Evolutionary conservation across 805 yeast genomes (phyloP).

Genomic region (Candida morakotiae): DNA sequence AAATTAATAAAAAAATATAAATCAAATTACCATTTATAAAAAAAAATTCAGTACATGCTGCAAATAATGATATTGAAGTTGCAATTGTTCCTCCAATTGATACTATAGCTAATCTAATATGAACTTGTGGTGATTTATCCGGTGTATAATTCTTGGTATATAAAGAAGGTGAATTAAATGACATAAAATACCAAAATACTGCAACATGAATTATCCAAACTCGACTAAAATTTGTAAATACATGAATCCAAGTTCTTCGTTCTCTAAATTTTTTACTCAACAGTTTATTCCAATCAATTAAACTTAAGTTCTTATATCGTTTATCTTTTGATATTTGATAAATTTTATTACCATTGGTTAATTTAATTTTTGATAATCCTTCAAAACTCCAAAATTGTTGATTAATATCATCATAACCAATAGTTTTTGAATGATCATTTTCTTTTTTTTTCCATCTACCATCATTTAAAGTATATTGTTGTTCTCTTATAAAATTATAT

Average conservation of each 20-base stretch:
- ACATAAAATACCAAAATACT: conserved; percentile 49
- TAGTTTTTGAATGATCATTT: conserved; percentile 59
- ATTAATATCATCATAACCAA: conserved; percentile 56
- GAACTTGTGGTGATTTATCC: conserved; percentile 42
- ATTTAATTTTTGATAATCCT: conserved; percentile 27
- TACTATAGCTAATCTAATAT: conserved; percentile 32
- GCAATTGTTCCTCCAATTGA: conserved; percentile 46
- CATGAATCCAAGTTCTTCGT: conserved; percentile 47
- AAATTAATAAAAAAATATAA: conserved; percentile 11
- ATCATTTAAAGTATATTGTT: conserved; percentile 54
- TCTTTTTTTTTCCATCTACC: conserved; percentile 58
- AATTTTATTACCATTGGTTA: conserved; percentile 29
- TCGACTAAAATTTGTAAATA: conserved; percentile 46
- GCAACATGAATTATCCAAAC: conserved; percentile 51
- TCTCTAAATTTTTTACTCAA: conserved; percentile 47
- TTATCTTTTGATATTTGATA: conserved; percentile 22
- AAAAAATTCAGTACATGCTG: conserved; percentile 19
- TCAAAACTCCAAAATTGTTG: conserved; percentile 48
- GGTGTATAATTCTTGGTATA: conserved; percentile 43
- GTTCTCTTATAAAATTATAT: conserved; percentile 60
- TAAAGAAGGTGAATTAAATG: conserved; percentile 47
- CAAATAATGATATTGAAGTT: conserved; percentile 22
- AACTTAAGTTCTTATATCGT: conserved; percentile 27
- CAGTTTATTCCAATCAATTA: conserved; percentile 37
- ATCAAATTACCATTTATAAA: conserved; percentile 25